Base-by-base conservation (phyloP, 139 green algal species). In the Auxenochlorella protothecoides region DNA sequence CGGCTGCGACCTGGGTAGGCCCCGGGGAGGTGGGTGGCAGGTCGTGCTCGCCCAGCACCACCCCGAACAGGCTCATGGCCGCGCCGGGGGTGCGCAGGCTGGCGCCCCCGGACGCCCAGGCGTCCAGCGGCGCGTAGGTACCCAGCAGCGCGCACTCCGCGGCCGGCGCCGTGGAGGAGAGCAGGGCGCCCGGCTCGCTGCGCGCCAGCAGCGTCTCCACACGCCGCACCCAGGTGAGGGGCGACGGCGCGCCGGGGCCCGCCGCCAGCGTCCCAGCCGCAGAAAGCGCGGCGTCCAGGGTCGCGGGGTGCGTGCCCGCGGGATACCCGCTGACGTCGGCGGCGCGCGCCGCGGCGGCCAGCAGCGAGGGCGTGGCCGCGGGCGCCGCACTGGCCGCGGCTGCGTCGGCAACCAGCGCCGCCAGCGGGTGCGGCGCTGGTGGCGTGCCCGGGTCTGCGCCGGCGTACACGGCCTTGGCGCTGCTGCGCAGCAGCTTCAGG, bases 151-250 rank as follows among this genome's bases (percentile, higher is more conserved):
- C 78, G 15, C 3, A 51, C 16, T 70, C 55, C 62, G 5, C 57
- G 13, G 14, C 61, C 6, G 51, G 70, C 11, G 71, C 57, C 27
- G 81, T 53, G 44, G 66, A 55, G 14, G 68, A 65, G 59, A 53
- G 68, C 5, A 78, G 13, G 0, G 27, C 27, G 27, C 27, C 27
- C 27, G 27, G 27, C 27, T 44, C 27, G 27, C 27, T 44, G 27
- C 78, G 71, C 52, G 84, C 68, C 57, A 87, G n/a, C 57, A 80
- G 52, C 4, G 57, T 63, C 9, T 55, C 67, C n/a, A 80, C 63
- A 14, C 55, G 74, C 55, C 76, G 71, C 44, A 80, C 14, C 76
- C 76, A 80, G 3, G 76, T 72, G 53, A 66, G 59, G 3, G 72
- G 71, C 3, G 75, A 54, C 16, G 57, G 51, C 8, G 14, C 63